phyloP scores from a whole-genome alignment of 305 asterid species.

The Withania somnifera region DNA sequence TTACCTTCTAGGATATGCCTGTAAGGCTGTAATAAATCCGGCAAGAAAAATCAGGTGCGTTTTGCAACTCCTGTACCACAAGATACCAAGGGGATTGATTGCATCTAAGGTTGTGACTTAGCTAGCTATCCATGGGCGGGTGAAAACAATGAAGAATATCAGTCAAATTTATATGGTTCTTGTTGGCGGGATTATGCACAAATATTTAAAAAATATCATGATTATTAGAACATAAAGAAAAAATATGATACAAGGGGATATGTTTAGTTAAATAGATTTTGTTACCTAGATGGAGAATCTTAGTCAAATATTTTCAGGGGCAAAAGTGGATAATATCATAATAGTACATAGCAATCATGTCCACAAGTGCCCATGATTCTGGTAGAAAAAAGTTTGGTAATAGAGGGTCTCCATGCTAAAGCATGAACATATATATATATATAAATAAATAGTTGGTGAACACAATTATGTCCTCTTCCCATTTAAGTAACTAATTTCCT shows the following conservation, averaged over 20 bases:
- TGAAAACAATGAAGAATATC: not conserved
- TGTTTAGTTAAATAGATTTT: not conserved
- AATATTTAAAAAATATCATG: not conserved
- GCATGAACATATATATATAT: not conserved
- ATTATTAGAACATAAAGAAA: not conserved
- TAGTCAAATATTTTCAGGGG: not conserved
- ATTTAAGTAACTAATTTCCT: not conserved
- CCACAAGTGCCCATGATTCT: not conserved
- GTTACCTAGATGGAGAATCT: not conserved
- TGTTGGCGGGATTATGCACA: not conserved
- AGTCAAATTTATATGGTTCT: not conserved
- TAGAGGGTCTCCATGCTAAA: not conserved
- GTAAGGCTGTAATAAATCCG: not conserved
- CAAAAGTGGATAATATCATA: not conserved
- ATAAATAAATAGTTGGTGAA: not conserved
- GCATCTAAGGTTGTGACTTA: not conserved
- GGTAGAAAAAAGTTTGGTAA: not conserved
- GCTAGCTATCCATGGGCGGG: not conserved
- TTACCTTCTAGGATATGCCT: not conserved
- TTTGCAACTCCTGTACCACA: not conserved
- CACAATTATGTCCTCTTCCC: not conserved
- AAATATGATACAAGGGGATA: not conserved
- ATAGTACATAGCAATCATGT: not conserved
- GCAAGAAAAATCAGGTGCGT: not conserved
- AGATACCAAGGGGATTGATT: not conserved